Percentiles rank a stretch among this genome's conserved stretches.
These are phyloP conservation scores for Plasmodium berghei DNA, from an alignment of 169 alveolate genomes.

Conservation along the genomic window DNA sequence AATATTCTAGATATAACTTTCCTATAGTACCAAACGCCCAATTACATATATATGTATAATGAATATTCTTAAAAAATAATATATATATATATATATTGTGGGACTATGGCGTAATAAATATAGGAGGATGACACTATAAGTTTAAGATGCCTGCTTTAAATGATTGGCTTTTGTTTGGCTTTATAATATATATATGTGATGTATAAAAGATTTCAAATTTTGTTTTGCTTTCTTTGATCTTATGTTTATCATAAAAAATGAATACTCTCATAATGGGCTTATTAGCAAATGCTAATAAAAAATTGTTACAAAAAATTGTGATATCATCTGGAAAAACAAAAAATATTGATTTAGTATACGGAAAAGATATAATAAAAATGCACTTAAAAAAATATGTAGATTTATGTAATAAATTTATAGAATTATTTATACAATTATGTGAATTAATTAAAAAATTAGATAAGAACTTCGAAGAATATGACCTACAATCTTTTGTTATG, in stretches of 20 bases:
- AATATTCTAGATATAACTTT: no score
- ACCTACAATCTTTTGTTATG: background rate
- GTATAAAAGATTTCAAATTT: no score
- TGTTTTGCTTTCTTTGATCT: no score
- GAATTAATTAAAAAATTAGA: constrained; percentile 9
- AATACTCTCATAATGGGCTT: background rate
- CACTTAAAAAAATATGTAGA: constrained; percentile 41
- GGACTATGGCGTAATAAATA: no score
- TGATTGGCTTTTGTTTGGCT: no score
- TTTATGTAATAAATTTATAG: constrained; percentile 37
- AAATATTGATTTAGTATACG: constrained; percentile 10
- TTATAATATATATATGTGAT: no score
- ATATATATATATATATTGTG: no score
- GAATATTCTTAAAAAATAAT: no score
- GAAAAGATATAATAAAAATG: constrained; percentile 4
- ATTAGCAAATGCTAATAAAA: constrained; percentile 3
- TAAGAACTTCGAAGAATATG: background rate
- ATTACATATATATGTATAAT: no score
- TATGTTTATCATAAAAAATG: background rate
- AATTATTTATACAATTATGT: constrained; percentile 21
- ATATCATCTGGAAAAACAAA: constrained; percentile 1
- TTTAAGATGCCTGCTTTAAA: no score
- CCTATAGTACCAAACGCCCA: no score
- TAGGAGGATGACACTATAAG: no score
- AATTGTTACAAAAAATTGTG: background rate